Percentiles rank a stretch among this genome's conserved stretches.
Evolutionary conservation across 129 eudicot species (phyloP).

Genomic region (Centella asiatica): DNA sequence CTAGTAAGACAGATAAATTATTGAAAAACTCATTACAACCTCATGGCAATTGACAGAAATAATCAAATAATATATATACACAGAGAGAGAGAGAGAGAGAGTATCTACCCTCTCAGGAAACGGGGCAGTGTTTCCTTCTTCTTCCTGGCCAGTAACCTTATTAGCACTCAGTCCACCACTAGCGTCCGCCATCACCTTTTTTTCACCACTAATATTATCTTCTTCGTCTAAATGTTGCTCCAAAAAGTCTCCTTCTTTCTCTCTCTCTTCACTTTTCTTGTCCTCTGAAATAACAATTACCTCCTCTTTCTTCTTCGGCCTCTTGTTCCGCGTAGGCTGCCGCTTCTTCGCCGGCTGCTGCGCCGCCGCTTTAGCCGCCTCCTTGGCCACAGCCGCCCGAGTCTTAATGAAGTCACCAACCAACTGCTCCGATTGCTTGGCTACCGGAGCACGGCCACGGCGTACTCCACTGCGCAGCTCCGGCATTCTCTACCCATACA

Average conservation of each 20-base stretch:
- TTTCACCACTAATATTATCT: neutral
- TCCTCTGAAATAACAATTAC: conserved; percentile 21
- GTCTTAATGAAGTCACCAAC: conserved; percentile 46
- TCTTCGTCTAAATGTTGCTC: neutral
- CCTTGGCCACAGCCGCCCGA: conserved; percentile 49
- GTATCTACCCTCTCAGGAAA: conserved; percentile 63
- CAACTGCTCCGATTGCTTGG: conserved; percentile 5
- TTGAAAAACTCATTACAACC: too few species aligned
- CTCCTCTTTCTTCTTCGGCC: conserved; percentile 14
- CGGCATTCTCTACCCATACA: conserved; percentile 46
- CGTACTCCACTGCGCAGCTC: conserved; percentile 45
- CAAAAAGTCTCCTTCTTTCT: neutral
- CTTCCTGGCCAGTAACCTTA: conserved; percentile 42
- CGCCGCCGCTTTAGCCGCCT: conserved; percentile 8
- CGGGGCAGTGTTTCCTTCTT: conserved; percentile 55
- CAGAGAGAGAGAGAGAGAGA: neutral
- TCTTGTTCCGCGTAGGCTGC: conserved; percentile 7
- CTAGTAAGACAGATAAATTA: too few species aligned
- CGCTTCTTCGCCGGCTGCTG: conserved; percentile 7
- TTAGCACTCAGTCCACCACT: conserved; percentile 80
- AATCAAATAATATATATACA: neutral
- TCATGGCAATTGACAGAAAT: too few species aligned
- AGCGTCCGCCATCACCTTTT: conserved; percentile 41
- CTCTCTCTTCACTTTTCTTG: neutral
- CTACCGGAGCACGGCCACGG: conserved; percentile 38